Base-by-base conservation (phyloP, 2,329 filamentous ascomycete genomes). In the Exophiala sp. region DNA sequence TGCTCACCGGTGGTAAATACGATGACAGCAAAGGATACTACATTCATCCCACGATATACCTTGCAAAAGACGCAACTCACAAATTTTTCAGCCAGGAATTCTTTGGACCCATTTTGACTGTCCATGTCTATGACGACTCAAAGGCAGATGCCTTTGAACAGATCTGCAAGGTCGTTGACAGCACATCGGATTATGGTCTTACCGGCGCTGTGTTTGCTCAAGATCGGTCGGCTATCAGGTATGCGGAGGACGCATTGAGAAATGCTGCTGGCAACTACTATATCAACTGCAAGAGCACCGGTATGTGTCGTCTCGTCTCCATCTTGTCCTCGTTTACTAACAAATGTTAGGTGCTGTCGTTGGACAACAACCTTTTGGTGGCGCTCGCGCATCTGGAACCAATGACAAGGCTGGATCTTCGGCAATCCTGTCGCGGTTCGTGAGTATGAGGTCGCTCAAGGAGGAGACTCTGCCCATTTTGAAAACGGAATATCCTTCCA, bases 221-320 rank as follows among this genome's bases (percentile, higher is more conserved):
- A 52, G 87, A 91, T 70, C 77, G 88, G 38, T 72, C 78, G 43
- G 85, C 79, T 11, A 74, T 91, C 55, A 79, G 84, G 20, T 78
- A 78, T 52, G 88, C 87, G 0, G 87, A 91, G 70, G 82, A 90
- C 63, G 80, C 78, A 57, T 77, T 92, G 49, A 78, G 87, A 60
- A 84, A 91, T 67, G 76, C 85, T 0, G 88, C 88, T 0, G 88
- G 88, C 39, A 92, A 92, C 76, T 91, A 91, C 69, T 92, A 92
- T 74, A 79, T 92, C 72, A 92, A 91, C 75, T 88, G 85, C 76
- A 91, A 91, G 80, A 86, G 75, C 57, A 82, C 79, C 2, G 79
- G 75, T 47, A 68, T 74, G 57, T 54, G 14, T 29, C 9, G 39
- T 8, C 7, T 29, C 24, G 24, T 29, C 7, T 29, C 20, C 20